phyloP scores from a whole-genome alignment of 78 protist genomes.

The Bigelowiella natans region DNA sequence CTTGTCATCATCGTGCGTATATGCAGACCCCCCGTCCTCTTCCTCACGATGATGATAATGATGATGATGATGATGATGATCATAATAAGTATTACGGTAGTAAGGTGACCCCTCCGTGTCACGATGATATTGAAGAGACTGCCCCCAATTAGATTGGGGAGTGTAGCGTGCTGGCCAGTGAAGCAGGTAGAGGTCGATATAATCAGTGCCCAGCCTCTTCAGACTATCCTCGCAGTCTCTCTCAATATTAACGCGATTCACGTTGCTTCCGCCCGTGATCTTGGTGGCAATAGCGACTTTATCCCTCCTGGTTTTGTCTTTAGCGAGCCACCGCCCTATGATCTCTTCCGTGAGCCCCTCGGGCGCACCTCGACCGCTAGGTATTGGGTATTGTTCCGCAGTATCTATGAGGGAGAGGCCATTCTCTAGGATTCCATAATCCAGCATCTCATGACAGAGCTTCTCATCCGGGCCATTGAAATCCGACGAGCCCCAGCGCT shows the following conservation, averaged over 20 bases:
- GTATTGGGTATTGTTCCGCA: constrained; percentile 32
- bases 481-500: constrained; percentile 11
- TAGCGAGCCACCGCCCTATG: constrained; percentile 6
- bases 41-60: too few species aligned
- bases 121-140: not conserved
- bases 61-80: too few species aligned
- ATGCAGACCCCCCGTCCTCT: too few species aligned
- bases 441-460: not conserved
- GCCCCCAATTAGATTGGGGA: constrained; percentile 29
- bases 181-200: constrained; percentile 18
- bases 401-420: constrained; percentile 22
- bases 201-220: not conserved
- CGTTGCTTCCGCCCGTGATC: constrained; percentile 17
- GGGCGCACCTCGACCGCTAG: not conserved
- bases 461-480: constrained; percentile 30
- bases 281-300: constrained; percentile 21
- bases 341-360: constrained; percentile 16
- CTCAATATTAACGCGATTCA: not conserved
- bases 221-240: constrained; percentile 1
- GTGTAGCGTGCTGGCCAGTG: constrained; percentile 38
- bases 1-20: not conserved
- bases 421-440: not conserved
- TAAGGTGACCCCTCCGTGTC: not conserved
- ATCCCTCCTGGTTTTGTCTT: not conserved
- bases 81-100: too few species aligned